Evolutionary conservation across 805 yeast species (phyloP), one percentile per base, ranked within the genome.

Genomic region (Pichia phayaonensis): DNA sequence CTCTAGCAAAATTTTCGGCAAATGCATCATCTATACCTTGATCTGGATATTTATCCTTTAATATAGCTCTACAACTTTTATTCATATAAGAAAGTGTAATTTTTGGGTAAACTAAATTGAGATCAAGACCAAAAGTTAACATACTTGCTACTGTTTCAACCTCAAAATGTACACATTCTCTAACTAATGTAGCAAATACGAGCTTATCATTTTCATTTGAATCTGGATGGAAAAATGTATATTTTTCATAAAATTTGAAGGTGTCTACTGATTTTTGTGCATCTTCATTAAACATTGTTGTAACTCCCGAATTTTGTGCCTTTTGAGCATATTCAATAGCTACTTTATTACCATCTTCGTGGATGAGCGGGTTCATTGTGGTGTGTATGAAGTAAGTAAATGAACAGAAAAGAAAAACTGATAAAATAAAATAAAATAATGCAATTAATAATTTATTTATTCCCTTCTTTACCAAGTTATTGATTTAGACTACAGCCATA

Each of bases 81-180:
- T 24, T 46, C 50, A 50, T 50, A 13, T 50, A 50, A 6, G 53
- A 46, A 16, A 50, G 21, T 15, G 50, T 43, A 7, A 53, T 49
- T 40, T 44, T 42, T 16, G 50, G 53, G 31, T 46, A 54, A 15
- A 51, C 52, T 1, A 39, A 21, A 11, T 44, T 45, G 7, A 51
- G 45, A 29, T 52, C 52, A 8, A 52, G 23, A 7, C 57, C 57
- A 45, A 54, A 50, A 6, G 52, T 51, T 18, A 49, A 46, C 55
- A 54, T 47, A 42, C 54, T 52, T 26, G 55, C 45, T 18, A 50
- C 22, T 6, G 57, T 54, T 26, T 54, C 57, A 31, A 54, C 46
- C 41, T 54, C 57, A 43, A 54, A 54, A 29, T 54, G 57, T n/a
- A 52, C 47, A 44, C 55, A 52, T 44, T 52, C 50, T 45, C 55